A percentile compares a stretch with the other conserved stretches of the same genome.
phyloP scores from a whole-genome alignment of 441 rosid species.

The Eutrema salsugineum region DNA sequence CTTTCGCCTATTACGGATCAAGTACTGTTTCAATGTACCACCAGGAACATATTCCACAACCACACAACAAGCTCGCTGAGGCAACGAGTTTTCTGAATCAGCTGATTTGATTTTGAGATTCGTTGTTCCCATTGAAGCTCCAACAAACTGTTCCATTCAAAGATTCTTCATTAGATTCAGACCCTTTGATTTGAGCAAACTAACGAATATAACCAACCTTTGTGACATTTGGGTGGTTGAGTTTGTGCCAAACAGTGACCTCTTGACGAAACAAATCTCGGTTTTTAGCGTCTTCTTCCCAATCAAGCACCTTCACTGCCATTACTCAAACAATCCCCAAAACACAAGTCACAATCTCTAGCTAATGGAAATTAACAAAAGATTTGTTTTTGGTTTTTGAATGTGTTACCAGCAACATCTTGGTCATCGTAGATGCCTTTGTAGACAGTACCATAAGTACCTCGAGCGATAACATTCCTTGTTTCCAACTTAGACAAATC shows the following conservation, averaged over 20 bases:
- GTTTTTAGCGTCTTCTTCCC: conserved; percentile 83
- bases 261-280: conserved; percentile 81
- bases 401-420: conserved; percentile 84
- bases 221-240: conserved; percentile 87
- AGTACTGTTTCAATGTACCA: conserved; percentile 71
- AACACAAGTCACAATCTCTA: neutral
- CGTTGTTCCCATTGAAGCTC: conserved; percentile 86
- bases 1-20: conserved; percentile 61
- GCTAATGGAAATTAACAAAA: neutral
- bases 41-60: conserved; percentile 79
- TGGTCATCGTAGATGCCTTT: conserved; percentile 65
- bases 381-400: neutral
- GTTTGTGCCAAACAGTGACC: conserved; percentile 97
- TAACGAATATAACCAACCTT: conserved; percentile 35
- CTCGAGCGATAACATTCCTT: conserved; percentile 58
- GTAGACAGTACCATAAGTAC: conserved; percentile 82
- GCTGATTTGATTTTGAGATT: conserved; percentile 62
- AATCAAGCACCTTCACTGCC: conserved; percentile 75
- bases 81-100: conserved; percentile 38
- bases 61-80: conserved; percentile 79
- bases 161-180: neutral
- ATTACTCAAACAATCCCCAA: conserved; percentile 20
- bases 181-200: neutral
- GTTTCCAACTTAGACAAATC: conserved; percentile 76
- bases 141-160: conserved; percentile 48